phyloP scores from a whole-genome alignment of 176 grass and related monocot species.

The Chrysopogon serrulatus region DNA sequence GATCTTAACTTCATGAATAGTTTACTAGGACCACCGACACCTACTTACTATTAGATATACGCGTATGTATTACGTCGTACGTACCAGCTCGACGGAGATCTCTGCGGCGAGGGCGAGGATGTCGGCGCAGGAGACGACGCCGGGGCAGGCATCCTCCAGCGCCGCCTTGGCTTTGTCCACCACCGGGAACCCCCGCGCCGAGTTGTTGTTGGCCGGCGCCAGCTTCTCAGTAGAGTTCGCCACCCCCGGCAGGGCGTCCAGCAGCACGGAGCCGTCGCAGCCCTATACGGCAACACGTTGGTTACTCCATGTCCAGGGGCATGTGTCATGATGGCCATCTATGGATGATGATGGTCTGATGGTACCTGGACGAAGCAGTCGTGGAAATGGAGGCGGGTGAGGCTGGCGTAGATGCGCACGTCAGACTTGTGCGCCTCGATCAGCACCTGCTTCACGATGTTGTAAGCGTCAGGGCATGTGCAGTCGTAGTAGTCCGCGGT shows the following conservation, averaged over 20 bases:
- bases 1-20: not conserved
- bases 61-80: not conserved
- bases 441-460: conserved; percentile 46
- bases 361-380: conserved; percentile 83
- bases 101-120: conserved; percentile 80
- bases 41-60: not conserved
- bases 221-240: conserved; percentile 46
- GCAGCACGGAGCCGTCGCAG: conserved; percentile 74
- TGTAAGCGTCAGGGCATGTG: conserved; percentile 52
- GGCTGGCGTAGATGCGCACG: conserved; percentile 59
- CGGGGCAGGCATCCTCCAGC: conserved; percentile 62
- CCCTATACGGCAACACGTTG: too few relatives aligned
- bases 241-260: conserved; percentile 41
- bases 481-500: conserved; percentile 47
- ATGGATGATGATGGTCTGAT: too few relatives aligned
- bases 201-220: conserved; percentile 49
- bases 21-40: not conserved
- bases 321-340: not conserved
- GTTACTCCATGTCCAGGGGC: too few relatives aligned
- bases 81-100: conserved; percentile 65
- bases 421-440: conserved; percentile 52
- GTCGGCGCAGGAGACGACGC: conserved; percentile 85
- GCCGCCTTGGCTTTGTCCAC: conserved; percentile 62
- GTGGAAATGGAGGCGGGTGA: conserved; percentile 81
- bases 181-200: conserved; percentile 49